Evolutionary conservation across 192 early-diverging fungal genomes (phyloP), one percentile per base, ranked within the genome.

Genomic region (Umbelopsis ramanniana): DNA sequence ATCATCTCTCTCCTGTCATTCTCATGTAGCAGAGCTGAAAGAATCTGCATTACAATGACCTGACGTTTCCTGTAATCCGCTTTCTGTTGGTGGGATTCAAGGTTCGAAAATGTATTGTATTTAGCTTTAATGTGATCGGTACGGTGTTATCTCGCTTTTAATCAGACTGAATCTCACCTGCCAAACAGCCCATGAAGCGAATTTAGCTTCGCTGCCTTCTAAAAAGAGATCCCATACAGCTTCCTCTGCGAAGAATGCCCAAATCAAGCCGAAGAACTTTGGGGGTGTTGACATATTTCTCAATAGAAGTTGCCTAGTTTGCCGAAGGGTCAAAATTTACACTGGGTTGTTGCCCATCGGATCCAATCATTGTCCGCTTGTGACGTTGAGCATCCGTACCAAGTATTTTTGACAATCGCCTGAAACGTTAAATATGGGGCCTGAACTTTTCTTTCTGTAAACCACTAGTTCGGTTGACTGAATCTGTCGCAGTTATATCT

Each of bases 201-300:
- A 63, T 37, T 63, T 63, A 35, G 57, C 57, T 63, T 63, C 57
- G 26, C 57, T 63, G 8, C 57, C 57, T 63, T 63, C 57, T 37
- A 63, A 63, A 19, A 63, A 63, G 14, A 63, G 57, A 3, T 63
- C 57, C 57, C 57, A 63, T 35, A 63, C 57, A 6, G 57, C 29
- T 63, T 63, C 57, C 12, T 63, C 33, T 37, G 35, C 57, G 33
- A 63, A 63, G 26, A 63, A 63, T 0, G 57, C 57, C 57, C 57
- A 63, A 63, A 63, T 63, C 57, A 63, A 26, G 26, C 57, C 57
- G 57, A 63, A 63, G 33, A 63, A 63, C 57, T 63, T 63, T 63
- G 57, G 57, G 11, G 57, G 57, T 29, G 57, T 26, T 35, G 57
- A 63, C 57, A 63, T 63, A 19, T 17, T 29, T 63, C 57, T 63